A percentile compares a stretch with the other conserved stretches of the same genome.
Evolutionary conservation across 352 stramenopile species (phyloP).

Genomic region (Phytophthora pseudosyringae): DNA sequence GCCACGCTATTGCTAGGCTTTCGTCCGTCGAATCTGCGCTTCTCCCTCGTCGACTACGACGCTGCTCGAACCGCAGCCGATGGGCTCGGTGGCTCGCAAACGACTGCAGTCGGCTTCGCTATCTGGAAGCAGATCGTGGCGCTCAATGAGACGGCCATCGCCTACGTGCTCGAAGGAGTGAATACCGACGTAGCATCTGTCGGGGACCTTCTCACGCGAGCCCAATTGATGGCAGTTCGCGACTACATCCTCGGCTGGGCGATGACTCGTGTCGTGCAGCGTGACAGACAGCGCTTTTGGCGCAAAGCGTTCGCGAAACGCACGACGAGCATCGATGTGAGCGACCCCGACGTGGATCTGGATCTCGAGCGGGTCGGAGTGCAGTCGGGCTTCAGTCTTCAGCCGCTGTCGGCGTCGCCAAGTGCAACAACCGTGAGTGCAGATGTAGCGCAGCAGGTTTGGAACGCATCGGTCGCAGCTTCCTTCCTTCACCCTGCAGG

Average conservation of each 20-base stretch:
- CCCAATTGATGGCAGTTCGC: constrained; percentile 62
- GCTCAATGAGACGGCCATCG: constrained; percentile 65
- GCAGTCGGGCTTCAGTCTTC: constrained; percentile 64
- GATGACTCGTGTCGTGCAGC: constrained; percentile 43
- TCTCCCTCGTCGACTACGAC: constrained; percentile 78
- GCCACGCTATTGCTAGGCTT: constrained; percentile 59
- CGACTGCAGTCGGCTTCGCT: constrained; percentile 60
- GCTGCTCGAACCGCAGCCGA: constrained; percentile 24
- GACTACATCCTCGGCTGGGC: constrained; percentile 69
- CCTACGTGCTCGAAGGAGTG: constrained; percentile 56
- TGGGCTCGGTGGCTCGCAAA: constrained; percentile 10
- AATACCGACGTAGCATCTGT: constrained; percentile 65
- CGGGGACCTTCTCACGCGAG: constrained; percentile 60
- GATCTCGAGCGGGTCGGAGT: constrained; percentile 54
- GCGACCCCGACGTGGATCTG: constrained; percentile 65
- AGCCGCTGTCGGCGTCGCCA: constrained; percentile 30
- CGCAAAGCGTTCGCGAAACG: constrained; percentile 51
- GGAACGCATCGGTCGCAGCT: constrained; percentile 45
- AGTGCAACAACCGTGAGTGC: constrained; percentile 42
- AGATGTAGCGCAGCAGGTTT: constrained; percentile 45
- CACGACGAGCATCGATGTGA: constrained; percentile 47
- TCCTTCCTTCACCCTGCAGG: constrained; percentile 56
- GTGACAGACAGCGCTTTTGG: constrained; percentile 74
- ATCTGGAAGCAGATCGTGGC: constrained; percentile 83
- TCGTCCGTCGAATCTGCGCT: constrained; percentile 60